Evolutionary conservation across 2,329 filamentous ascomycete species (phyloP).

Genomic region (Ophiosphaerella narmari): DNA sequence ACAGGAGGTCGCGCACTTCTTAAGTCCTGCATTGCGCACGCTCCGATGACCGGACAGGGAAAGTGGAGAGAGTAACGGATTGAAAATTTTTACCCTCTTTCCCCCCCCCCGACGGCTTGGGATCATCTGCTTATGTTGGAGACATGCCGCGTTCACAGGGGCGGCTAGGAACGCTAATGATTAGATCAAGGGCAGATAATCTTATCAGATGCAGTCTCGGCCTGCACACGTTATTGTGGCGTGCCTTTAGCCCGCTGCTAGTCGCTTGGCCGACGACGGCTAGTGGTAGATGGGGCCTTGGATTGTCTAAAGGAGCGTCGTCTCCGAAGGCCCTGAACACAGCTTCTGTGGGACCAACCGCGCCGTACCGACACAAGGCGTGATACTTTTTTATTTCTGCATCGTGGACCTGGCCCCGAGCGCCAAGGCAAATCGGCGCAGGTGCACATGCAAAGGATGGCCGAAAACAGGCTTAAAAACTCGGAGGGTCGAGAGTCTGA

Average conservation of each 20-base stretch:
- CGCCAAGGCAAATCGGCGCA: background rate
- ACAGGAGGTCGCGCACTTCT: constrained; percentile 17
- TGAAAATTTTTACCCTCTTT: constrained; percentile 26
- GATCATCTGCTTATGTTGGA: constrained; percentile 18
- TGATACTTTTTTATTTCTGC: background rate
- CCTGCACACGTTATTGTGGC: constrained; percentile 3
- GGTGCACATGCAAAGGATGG: background rate
- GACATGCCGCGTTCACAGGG: constrained; percentile 21
- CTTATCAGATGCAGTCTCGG: constrained; percentile 35
- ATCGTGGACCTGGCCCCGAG: background rate
- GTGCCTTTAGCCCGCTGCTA: constrained; percentile 14
- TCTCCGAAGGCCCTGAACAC: constrained; percentile 11
- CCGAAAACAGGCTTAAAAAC: background rate
- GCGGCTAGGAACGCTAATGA: constrained; percentile 23
- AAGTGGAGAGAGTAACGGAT: constrained; percentile 12
- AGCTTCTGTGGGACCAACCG: constrained; percentile 7
- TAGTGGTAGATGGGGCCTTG: constrained; percentile 10
- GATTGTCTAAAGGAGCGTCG: constrained; percentile 15
- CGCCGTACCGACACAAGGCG: background rate
- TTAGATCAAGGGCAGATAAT: constrained; percentile 39
- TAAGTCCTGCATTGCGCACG: constrained; percentile 18
- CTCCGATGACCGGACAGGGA: constrained; percentile 31
- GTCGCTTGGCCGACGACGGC: constrained; percentile 16
- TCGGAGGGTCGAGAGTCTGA: background rate
- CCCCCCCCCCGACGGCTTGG: constrained; percentile 28